These are phyloP conservation scores for Yamadazyma akitaensis DNA, from an alignment of 805 yeast genomes.

Conservation along the genomic window DNA sequence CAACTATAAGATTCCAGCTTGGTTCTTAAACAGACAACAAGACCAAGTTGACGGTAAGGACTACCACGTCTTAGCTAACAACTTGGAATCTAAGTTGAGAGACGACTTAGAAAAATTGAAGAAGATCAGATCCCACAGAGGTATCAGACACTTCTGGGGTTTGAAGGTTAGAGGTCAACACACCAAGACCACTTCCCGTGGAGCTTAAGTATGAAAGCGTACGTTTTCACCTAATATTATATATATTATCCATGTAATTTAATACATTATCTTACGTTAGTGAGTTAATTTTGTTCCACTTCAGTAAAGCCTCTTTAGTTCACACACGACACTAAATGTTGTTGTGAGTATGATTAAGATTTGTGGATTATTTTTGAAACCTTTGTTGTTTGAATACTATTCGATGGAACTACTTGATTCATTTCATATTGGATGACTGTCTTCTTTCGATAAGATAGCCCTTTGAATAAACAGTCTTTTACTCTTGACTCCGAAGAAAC, in stretches of 20 bases:
- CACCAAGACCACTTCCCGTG: conserved; percentile 99
- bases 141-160: conserved; percentile 99
- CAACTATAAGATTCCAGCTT: conserved; percentile 98
- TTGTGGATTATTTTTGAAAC: too few species aligned
- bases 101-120: conserved; percentile 99
- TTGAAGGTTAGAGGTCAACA: conserved; percentile 99
- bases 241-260: conserved; percentile 16
- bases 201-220: conserved; percentile 35
- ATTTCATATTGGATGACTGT: too few species aligned
- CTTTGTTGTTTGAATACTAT: too few species aligned
- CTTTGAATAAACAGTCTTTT: too few species aligned
- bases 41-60: conserved; percentile 99
- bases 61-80: conserved; percentile 98
- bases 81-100: conserved; percentile 98
- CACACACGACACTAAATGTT: background rate
- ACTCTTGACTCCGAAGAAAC: too few species aligned
- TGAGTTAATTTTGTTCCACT: background rate
- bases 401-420: too few species aligned
- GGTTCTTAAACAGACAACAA: conserved; percentile 99
- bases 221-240: conserved; percentile 1
- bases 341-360: too few species aligned
- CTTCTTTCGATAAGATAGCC: too few species aligned
- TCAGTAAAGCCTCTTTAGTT: too few species aligned
- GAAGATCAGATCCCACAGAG: conserved; percentile 99
- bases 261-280: conserved; percentile 21